Percentiles rank a stretch among this genome's conserved stretches.
Conservation (phyloP, 257 asterid genomes). For the Ilex aquifolium region DNA sequence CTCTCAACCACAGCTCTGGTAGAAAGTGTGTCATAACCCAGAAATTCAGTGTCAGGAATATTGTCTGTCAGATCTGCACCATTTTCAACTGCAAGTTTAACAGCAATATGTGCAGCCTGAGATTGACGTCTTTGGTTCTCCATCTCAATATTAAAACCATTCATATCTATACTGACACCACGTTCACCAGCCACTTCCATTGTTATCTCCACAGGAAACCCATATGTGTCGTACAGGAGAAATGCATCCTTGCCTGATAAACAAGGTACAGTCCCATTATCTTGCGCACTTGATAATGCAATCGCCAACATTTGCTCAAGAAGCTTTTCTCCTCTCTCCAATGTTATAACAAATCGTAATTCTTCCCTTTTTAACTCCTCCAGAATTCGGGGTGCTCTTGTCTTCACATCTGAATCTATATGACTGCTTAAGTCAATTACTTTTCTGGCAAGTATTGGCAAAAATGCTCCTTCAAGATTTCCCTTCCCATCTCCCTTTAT, state of each 20-base stretch:
- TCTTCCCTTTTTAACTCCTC: constrained; percentile 84
- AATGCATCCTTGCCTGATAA: constrained; percentile 81
- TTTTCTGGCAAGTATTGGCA: constrained; percentile 69
- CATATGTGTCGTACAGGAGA: constrained; percentile 83
- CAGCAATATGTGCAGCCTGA: constrained; percentile 90
- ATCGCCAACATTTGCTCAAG: constrained; percentile 64
- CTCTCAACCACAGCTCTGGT: constrained; percentile 74
- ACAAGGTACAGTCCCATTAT: constrained; percentile 45
- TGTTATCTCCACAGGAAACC: constrained; percentile 92
- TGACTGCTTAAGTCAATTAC: constrained; percentile 61
- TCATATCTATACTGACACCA: constrained; percentile 74
- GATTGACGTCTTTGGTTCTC: constrained; percentile 88
- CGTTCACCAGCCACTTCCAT: constrained; percentile 83
- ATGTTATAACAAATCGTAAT: constrained; percentile 73
- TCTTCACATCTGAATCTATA: constrained; percentile 68
- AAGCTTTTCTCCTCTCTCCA: constrained; percentile 94
- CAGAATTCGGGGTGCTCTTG: constrained; percentile 53
- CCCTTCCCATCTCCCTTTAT: constrained; percentile 69
- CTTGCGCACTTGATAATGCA: constrained; percentile 42
- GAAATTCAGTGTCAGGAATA: constrained; percentile 73
- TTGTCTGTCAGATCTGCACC: constrained; percentile 59
- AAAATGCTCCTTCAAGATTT: constrained; percentile 69
- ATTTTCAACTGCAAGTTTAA: constrained; percentile 71
- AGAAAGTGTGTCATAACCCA: constrained; percentile 65
- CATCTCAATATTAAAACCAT: constrained; percentile 69